Base-by-base conservation (phyloP, 257 asterid genomes). In the Scutellaria barbata region DNA sequence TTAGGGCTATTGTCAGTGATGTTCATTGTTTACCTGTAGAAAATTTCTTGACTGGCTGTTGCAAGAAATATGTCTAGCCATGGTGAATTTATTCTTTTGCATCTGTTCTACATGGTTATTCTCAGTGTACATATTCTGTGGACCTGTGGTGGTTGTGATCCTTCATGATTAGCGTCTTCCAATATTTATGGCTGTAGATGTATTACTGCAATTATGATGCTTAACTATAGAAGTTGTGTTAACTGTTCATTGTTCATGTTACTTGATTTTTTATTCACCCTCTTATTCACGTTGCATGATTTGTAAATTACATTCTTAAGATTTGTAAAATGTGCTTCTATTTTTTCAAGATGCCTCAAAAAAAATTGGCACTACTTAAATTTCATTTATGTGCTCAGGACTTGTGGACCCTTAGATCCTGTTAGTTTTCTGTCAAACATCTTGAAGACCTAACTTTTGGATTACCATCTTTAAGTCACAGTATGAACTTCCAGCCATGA, bases 361-460 rank as follows among this genome's bases (percentile, higher is more conserved):
- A 35, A 50, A 42, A 35, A 39, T 35, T 50, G 18, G 33, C n/a
- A 13, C 0, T 12, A 5, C 61, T 47, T 16, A 51, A 18, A 8
- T 55, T 55, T 47, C 30, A 4, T 51, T 59, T 33, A 17, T 58
- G n/a, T 60, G 8, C 14, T 60, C 46, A 39, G 14, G 48, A 39
- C 25, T 11, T 35, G 7, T 60, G 8, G 17, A 62, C 9, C 39
- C 39, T 18, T 0, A 1, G 14, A 60, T 1, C 17, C 16, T 9
- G 16, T 42, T 17, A 18, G 46, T 68, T 40, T 68, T 30, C 47
- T 39, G 53, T 40, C 20, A 17, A 68, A 68, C n/a, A 51, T 35
- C 58, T 39, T 67, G 47, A 68, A 40, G 16, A 8, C 16, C 52
- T 4, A 30, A n/a, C n/a, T 40, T 68, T 43, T 53, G 4, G 13